These are phyloP conservation scores for Fomitopsis schrenkii DNA, from an alignment of 1,284 basidiomycete species.

Conservation along the genomic window DNA sequence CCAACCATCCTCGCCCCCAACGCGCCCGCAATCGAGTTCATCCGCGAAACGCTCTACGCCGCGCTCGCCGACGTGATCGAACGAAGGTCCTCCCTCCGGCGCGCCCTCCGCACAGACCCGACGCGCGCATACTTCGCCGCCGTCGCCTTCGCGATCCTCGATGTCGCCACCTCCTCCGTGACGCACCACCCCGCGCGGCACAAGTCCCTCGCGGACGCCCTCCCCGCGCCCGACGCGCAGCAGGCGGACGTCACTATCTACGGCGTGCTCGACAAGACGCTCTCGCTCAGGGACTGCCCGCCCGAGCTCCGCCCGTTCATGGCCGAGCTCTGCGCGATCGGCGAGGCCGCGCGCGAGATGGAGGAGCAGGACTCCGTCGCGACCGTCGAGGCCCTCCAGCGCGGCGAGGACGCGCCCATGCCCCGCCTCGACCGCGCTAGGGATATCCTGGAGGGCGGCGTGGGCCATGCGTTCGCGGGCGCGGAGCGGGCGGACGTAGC, in stretches of 20 bases:
- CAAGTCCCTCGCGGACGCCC: slow-evolving; percentile 10
- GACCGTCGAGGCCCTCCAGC: slow-evolving; percentile 46
- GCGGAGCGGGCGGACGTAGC: background rate
- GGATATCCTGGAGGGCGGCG: slow-evolving; percentile 55
- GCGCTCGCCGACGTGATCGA: slow-evolving; percentile 67
- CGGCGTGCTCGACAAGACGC: slow-evolving; percentile 63
- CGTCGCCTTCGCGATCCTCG: slow-evolving; percentile 69
- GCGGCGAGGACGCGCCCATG: slow-evolving; percentile 38
- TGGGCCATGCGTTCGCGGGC: slow-evolving; percentile 34
- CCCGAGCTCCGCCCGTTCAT: slow-evolving; percentile 29
- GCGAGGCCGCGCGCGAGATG: slow-evolving; percentile 43
- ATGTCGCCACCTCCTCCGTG: slow-evolving; percentile 50
- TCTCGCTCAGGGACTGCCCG: slow-evolving; percentile 47
- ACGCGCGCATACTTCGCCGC: slow-evolving; percentile 73
- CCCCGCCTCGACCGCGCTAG: slow-evolving; percentile 62
- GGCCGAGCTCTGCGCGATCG: slow-evolving; percentile 37
- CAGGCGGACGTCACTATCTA: slow-evolving; percentile 41
- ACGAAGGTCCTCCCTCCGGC: slow-evolving; percentile 45
- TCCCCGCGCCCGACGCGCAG: slow-evolving; percentile 3
- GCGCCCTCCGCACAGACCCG: slow-evolving; percentile 55
- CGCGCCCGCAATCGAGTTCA: slow-evolving; percentile 65
- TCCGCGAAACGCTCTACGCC: slow-evolving; percentile 80
- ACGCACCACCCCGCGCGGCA: slow-evolving; percentile 17
- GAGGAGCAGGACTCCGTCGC: slow-evolving; percentile 52
- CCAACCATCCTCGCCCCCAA: slow-evolving; percentile 48